Evolutionary conservation across 2,329 filamentous ascomycete species (phyloP).

Genomic region (Penicillium sp.): DNA sequence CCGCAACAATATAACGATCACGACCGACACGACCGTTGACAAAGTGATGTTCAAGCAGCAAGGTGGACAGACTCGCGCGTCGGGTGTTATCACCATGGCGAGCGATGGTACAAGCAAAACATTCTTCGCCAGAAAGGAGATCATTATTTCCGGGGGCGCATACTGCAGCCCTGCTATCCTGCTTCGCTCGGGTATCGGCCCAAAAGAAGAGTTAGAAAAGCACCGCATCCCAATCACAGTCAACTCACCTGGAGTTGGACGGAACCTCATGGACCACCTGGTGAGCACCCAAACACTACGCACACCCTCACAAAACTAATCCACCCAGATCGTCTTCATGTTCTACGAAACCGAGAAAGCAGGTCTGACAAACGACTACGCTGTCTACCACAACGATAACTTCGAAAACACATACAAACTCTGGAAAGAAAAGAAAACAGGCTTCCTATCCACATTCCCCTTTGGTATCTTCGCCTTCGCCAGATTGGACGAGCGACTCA

Average conservation of each 20-base stretch:
- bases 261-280: slow-evolving; percentile 56
- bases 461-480: slow-evolving; percentile 65
- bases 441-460: slow-evolving; percentile 61
- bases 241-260: slow-evolving; percentile 54
- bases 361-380: slow-evolving; percentile 57
- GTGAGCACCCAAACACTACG: slow-evolving; percentile 27
- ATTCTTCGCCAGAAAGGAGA: slow-evolving; percentile 48
- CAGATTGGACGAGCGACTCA: slow-evolving; percentile 61
- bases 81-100: slow-evolving; percentile 26
- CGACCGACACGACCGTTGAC: slow-evolving; percentile 53
- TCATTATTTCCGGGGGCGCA: slow-evolving; percentile 52
- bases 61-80: slow-evolving; percentile 43
- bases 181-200: slow-evolving; percentile 56
- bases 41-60: slow-evolving; percentile 51
- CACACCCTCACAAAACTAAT: slow-evolving; percentile 4
- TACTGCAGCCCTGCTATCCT: slow-evolving; percentile 56
- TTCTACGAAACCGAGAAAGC: slow-evolving; percentile 60
- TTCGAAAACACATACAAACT: slow-evolving; percentile 53
- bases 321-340: slow-evolving; percentile 54
- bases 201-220: slow-evolving; percentile 43
- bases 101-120: slow-evolving; percentile 36
- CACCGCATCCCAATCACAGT: slow-evolving; percentile 48
- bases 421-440: slow-evolving; percentile 61
- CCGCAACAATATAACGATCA: slow-evolving; percentile 51
- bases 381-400: slow-evolving; percentile 58